Percentiles rank a stretch among this genome's conserved stretches.
phyloP scores from a whole-genome alignment of 306 rosid genomes.

The Medicago arabica region DNA sequence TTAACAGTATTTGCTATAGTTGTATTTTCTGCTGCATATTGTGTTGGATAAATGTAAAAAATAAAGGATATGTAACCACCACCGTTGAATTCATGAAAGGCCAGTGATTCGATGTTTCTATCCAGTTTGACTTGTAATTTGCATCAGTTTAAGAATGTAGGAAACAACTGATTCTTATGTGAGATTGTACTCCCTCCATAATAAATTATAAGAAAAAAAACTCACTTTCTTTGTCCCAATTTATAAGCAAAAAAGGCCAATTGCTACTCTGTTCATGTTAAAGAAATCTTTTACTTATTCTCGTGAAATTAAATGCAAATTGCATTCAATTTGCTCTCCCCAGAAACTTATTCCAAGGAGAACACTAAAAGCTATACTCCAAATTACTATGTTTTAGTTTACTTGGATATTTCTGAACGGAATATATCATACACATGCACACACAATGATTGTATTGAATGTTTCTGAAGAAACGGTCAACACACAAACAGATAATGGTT shows the following conservation, averaged over 20 bases:
- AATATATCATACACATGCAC: background rate
- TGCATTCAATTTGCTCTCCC: too few relatives aligned
- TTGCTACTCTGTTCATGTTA: too few relatives aligned
- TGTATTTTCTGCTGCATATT: constrained; percentile 2
- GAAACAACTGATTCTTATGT: background rate
- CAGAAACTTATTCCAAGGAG: too few relatives aligned
- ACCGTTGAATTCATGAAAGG: background rate
- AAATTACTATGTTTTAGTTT: background rate
- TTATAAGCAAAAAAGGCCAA: too few relatives aligned
- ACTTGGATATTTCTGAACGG: background rate
- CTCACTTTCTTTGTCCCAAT: too few relatives aligned
- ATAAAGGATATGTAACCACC: background rate
- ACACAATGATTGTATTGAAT: background rate
- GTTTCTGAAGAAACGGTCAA: background rate
- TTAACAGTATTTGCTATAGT: background rate
- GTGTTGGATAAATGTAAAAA: background rate
- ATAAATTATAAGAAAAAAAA: too few relatives aligned
- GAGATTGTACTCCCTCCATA: background rate
- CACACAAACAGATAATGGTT: background rate
- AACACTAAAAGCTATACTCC: too few relatives aligned
- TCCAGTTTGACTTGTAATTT: background rate
- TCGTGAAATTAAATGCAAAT: too few relatives aligned
- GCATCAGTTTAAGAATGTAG: background rate
- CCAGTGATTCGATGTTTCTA: background rate
- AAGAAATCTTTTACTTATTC: too few relatives aligned